Conservation (phyloP, 176 grass and related monocot species). For the Aegilops longissima region DNA sequence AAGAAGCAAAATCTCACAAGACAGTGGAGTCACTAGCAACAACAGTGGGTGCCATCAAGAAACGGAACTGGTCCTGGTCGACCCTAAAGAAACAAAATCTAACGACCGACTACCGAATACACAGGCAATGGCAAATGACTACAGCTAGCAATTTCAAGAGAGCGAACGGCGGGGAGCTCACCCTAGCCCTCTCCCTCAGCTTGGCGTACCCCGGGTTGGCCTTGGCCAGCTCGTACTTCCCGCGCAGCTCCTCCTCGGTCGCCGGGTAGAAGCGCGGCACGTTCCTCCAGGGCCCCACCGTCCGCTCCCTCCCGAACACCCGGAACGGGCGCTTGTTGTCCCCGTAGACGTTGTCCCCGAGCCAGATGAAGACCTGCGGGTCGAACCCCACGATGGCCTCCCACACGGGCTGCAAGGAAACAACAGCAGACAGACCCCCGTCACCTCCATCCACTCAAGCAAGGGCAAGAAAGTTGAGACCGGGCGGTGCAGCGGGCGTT, state of each 20-base stretch:
- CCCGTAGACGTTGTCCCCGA: conserved; percentile 96
- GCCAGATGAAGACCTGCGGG: conserved; percentile 90
- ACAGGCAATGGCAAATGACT: neutral
- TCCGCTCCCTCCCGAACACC: conserved; percentile 62
- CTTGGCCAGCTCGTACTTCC: conserved; percentile 72
- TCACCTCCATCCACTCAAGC: neutral
- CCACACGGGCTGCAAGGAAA: conserved; percentile 74
- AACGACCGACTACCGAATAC: neutral
- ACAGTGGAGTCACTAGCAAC: neutral
- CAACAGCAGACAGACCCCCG: neutral
- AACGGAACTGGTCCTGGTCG: neutral
- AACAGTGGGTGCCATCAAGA: neutral
- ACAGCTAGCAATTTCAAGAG: neutral
- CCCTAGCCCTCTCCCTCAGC: conserved; percentile 62
- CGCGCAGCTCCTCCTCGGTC: conserved; percentile 62
- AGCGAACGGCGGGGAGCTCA: conserved; percentile 10
- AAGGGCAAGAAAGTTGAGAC: neutral
- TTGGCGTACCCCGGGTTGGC: conserved; percentile 63
- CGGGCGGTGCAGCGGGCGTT: neutral
- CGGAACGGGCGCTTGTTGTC: conserved; percentile 74
- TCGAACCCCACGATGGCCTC: conserved; percentile 60
- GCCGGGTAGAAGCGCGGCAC: conserved; percentile 76
- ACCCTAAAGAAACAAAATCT: neutral
- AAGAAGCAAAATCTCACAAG: conserved; percentile 2
- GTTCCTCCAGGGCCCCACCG: conserved; percentile 85